These are phyloP conservation scores for Testicularia cyperi DNA, from an alignment of 1,284 basidiomycete genomes.

Conservation along the genomic window DNA sequence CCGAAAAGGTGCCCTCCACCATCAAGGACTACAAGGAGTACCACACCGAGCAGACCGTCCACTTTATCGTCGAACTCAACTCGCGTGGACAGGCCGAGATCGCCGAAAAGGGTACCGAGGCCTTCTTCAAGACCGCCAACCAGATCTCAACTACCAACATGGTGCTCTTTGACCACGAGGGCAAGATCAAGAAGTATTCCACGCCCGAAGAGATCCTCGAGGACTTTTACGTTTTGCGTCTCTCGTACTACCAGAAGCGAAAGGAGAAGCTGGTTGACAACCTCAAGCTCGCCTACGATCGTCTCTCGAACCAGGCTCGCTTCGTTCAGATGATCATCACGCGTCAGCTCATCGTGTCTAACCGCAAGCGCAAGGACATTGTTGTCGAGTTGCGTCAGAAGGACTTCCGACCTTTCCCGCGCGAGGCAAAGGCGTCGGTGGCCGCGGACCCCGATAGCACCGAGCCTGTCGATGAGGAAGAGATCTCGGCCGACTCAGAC, in stretches of 20 bases:
- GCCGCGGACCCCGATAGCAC: constrained; percentile 67
- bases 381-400: constrained; percentile 76
- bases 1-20: constrained; percentile 68
- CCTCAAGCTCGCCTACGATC: constrained; percentile 79
- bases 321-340: constrained; percentile 96
- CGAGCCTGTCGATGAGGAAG: constrained; percentile 66
- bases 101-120: constrained; percentile 81
- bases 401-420: constrained; percentile 85
- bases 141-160: constrained; percentile 91
- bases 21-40: constrained; percentile 64
- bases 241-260: constrained; percentile 82
- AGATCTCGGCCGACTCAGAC: constrained; percentile 68
- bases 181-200: constrained; percentile 92
- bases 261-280: constrained; percentile 81
- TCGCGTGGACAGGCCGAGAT: constrained; percentile 81
- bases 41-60: constrained; percentile 84
- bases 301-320: constrained; percentile 88
- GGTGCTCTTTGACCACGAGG: constrained; percentile 96
- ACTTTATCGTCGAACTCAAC: constrained; percentile 82
- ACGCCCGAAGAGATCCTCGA: constrained; percentile 88
- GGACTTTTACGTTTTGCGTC: constrained; percentile 86
- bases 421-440: constrained; percentile 70
- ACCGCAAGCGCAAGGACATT: constrained; percentile 85
- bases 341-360: constrained; percentile 83
- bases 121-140: constrained; percentile 84